These are phyloP conservation scores for Auxenochlorella pyrenoidosa DNA, from an alignment of 139 green algal genomes.

Conservation along the genomic window DNA sequence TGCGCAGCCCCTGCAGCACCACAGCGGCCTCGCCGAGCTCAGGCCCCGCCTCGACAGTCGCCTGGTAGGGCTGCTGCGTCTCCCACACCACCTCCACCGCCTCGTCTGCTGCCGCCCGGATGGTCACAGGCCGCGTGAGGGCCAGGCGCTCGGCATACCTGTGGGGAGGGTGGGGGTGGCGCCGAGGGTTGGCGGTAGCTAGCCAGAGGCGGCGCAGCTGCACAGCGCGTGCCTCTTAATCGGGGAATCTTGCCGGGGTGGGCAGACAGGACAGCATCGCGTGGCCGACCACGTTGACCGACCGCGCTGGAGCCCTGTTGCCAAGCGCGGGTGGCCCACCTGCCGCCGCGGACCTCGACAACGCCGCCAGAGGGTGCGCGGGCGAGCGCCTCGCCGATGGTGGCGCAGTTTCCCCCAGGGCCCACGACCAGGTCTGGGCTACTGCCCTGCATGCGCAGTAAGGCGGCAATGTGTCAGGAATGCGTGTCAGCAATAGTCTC, in stretches of 20 bases:
- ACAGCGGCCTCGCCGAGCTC: neutral
- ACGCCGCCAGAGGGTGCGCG: neutral
- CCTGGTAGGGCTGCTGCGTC: conserved; percentile 20
- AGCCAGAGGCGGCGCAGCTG: neutral
- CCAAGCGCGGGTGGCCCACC: neutral
- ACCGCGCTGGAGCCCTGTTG: no score
- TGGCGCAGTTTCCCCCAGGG: neutral
- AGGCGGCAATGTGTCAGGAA: no score
- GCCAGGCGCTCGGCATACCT: conserved; percentile 29
- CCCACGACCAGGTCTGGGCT: neutral
- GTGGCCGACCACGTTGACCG: no score
- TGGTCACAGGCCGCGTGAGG: conserved; percentile 11
- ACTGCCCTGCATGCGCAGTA: no score
- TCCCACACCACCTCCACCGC: conserved; percentile 33
- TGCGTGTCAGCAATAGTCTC: neutral
- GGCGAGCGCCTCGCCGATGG: conserved; percentile 6
- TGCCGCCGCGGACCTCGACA: conserved; percentile 12
- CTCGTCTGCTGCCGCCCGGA: conserved; percentile 1
- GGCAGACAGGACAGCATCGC: no score
- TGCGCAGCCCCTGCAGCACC: conserved; percentile 38
- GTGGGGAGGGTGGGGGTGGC: neutral
- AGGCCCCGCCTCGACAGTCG: neutral
- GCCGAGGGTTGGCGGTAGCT: neutral
- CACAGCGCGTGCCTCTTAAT: neutral
- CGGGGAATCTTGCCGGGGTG: neutral